A percentile compares a stretch with the other conserved stretches of the same genome.
Evolutionary conservation across 768 basidiomycete species (phyloP).

Genomic region (Chlorophyllum brunneum): DNA sequence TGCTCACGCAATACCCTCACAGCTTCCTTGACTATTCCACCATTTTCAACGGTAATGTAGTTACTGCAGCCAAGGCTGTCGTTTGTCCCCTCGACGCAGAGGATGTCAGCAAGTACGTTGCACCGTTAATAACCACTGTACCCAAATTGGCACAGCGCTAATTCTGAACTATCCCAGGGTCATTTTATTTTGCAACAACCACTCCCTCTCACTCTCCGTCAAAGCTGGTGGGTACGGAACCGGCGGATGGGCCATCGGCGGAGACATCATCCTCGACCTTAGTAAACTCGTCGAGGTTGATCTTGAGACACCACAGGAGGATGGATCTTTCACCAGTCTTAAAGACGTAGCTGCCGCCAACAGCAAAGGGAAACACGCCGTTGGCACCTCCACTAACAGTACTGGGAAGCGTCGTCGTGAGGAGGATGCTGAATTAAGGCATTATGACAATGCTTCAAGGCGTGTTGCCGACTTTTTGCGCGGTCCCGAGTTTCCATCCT

Average conservation of each 20-base stretch:
- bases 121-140: neutral
- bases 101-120: conserved; percentile 79
- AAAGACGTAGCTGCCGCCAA: conserved; percentile 47
- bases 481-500: conserved; percentile 26
- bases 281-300: conserved; percentile 62
- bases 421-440: conserved; percentile 46
- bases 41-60: conserved; percentile 79
- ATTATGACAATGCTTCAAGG: conserved; percentile 53
- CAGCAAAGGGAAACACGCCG: conserved; percentile 51
- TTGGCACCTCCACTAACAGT: conserved; percentile 15
- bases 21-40: conserved; percentile 46
- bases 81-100: conserved; percentile 73
- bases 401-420: conserved; percentile 54
- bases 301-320: conserved; percentile 55
- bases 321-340: conserved; percentile 59
- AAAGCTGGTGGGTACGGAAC: conserved; percentile 92
- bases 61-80: conserved; percentile 55
- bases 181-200: conserved; percentile 68
- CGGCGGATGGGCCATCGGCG: conserved; percentile 84
- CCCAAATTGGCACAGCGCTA: neutral
- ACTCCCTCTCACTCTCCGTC: conserved; percentile 70
- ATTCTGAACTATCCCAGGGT: conserved; percentile 36
- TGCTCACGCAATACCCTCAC: conserved; percentile 1
- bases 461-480: conserved; percentile 49
- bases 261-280: conserved; percentile 83